A percentile compares a stretch with the other conserved stretches of the same genome.
These are phyloP conservation scores for Tarenaya hassleriana DNA, from an alignment of 345 rosid species.

Conservation along the genomic window DNA sequence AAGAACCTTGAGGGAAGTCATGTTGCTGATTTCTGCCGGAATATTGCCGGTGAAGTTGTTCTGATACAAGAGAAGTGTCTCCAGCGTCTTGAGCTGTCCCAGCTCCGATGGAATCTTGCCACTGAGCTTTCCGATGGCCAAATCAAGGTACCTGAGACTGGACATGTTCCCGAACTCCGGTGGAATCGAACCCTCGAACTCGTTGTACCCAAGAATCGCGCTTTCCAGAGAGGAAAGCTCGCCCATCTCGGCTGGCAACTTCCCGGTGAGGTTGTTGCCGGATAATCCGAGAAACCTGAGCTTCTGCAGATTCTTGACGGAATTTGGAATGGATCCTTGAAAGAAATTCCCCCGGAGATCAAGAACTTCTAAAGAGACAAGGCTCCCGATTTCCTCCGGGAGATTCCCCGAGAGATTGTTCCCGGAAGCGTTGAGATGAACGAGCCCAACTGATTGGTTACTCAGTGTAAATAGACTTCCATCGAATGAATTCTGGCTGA, in stretches of 20 bases:
- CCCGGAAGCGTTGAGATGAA: conserved; percentile 72
- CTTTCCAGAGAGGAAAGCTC: conserved; percentile 68
- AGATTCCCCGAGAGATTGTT: conserved; percentile 66
- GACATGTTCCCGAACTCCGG: conserved; percentile 61
- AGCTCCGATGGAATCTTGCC: conserved; percentile 70
- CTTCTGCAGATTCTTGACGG: conserved; percentile 60
- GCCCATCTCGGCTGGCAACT: conserved; percentile 63
- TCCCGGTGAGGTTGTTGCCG: conserved; percentile 82
- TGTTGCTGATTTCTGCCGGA: conserved; percentile 58
- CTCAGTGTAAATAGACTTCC: conserved; percentile 50
- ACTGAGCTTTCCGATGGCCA: conserved; percentile 61
- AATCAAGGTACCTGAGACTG: conserved; percentile 68
- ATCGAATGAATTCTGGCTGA: conserved; percentile 62
- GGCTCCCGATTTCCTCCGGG: conserved; percentile 69
- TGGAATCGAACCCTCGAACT: conserved; percentile 70
- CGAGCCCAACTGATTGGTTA: conserved; percentile 46
- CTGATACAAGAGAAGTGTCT: conserved; percentile 57
- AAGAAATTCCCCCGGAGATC: conserved; percentile 89
- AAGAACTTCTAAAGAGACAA: conserved; percentile 50
- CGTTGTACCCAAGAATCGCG: conserved; percentile 83
- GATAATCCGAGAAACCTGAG: conserved; percentile 80
- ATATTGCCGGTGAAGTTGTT: conserved; percentile 64
- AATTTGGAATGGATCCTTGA: conserved; percentile 62
- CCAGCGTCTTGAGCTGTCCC: conserved; percentile 54
- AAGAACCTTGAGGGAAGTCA: conserved; percentile 50